phyloP scores from a whole-genome alignment of 306 rosid species.

The Mimosa pudica region DNA sequence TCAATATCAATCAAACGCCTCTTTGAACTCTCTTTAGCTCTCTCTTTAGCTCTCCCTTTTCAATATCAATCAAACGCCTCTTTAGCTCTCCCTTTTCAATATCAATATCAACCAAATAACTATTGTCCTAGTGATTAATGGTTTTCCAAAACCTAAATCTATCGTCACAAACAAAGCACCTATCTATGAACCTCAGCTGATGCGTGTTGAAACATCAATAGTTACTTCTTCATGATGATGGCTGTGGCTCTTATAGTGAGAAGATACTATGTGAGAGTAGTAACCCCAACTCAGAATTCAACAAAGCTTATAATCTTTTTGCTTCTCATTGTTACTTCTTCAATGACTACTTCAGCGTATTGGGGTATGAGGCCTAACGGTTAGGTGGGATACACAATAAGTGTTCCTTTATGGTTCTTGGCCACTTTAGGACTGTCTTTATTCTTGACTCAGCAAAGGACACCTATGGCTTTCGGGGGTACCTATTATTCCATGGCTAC shows the following conservation, averaged over 20 bases:
- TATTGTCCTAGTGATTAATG: too few relatives aligned
- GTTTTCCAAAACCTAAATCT: too few relatives aligned
- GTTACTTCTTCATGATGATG: conserved; percentile 77
- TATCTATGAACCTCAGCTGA: conserved; percentile 22
- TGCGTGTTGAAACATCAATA: too few relatives aligned
- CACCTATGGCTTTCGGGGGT: conserved; percentile 76
- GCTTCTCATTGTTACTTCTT: conserved; percentile 63
- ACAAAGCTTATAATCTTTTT: conserved; percentile 54
- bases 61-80: too few relatives aligned
- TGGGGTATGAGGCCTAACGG: conserved; percentile 64
- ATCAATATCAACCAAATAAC: too few relatives aligned
- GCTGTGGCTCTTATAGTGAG: conserved; percentile 74
- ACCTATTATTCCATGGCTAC: conserved; percentile 86
- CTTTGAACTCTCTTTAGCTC: too few relatives aligned
- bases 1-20: too few relatives aligned
- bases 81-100: too few relatives aligned
- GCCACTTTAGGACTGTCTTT: conserved; percentile 58
- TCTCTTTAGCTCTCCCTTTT: too few relatives aligned
- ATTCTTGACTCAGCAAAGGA: conserved; percentile 60
- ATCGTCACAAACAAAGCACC: too few relatives aligned
- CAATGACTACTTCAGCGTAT: conserved; percentile 64
- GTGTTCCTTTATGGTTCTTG: conserved; percentile 70
- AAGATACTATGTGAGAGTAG: conserved; percentile 65
- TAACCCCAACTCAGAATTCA: conserved; percentile 48
- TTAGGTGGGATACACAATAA: conserved; percentile 60